Evolutionary conservation across 768 basidiomycete genomes (phyloP).

Genomic region (Clathrus columnatus): DNA sequence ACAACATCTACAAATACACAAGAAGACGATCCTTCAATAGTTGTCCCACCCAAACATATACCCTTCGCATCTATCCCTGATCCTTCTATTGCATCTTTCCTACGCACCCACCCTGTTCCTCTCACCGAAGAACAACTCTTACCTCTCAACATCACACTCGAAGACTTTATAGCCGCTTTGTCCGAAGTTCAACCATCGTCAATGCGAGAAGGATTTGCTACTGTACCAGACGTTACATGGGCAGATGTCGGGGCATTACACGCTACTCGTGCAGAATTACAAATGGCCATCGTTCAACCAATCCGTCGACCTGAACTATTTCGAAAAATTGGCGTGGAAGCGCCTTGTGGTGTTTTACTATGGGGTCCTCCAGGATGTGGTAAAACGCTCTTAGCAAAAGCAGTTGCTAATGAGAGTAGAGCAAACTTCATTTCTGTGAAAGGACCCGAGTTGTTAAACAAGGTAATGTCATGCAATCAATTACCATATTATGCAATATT

Average conservation of each 20-base stretch:
- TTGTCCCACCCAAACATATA: conserved; percentile 12
- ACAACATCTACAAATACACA: conserved; percentile 29
- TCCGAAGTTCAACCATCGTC: conserved; percentile 90
- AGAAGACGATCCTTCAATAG: conserved; percentile 13
- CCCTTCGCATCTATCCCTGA: conserved; percentile 32
- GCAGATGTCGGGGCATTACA: conserved; percentile 90
- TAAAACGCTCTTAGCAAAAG: conserved; percentile 95
- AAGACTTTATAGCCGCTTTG: conserved; percentile 78
- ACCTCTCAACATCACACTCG: conserved; percentile 69
- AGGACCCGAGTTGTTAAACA: conserved; percentile 93
- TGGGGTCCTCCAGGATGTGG: conserved; percentile 99
- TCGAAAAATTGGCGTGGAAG: conserved; percentile 77
- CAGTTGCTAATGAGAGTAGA: conserved; percentile 90
- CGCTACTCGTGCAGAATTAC: conserved; percentile 77
- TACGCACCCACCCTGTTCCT: conserved; percentile 77
- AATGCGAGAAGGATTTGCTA: conserved; percentile 96
- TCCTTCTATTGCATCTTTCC: conserved; percentile 82
- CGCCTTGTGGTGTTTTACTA: conserved; percentile 88
- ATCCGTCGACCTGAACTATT: conserved; percentile 87
- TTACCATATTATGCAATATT: background rate
- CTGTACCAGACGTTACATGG: conserved; percentile 94
- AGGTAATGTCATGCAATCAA: conserved; percentile 43
- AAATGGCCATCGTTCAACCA: conserved; percentile 97
- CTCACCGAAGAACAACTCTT: conserved; percentile 70
- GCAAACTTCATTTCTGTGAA: conserved; percentile 99